Percentiles rank a stretch among this genome's conserved stretches.
Evolutionary conservation across 225 moss, liverwort and hornwort species (phyloP).

Genomic region (Bryoerythrophyllum caledonicum): DNA sequence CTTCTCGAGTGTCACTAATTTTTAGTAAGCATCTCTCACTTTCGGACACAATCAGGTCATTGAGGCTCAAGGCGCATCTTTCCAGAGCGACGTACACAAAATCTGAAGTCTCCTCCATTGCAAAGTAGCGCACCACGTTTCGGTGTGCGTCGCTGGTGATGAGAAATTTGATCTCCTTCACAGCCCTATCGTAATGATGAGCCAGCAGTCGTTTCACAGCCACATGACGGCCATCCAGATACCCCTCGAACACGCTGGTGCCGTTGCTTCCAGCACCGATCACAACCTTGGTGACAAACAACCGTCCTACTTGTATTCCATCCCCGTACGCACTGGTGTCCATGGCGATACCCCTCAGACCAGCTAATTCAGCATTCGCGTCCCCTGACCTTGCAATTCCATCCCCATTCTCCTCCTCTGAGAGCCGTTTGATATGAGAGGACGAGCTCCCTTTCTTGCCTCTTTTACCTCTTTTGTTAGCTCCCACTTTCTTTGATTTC

Average conservation of each 20-base stretch:
- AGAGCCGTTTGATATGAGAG: constrained; percentile 23
- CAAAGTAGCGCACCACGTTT: constrained; percentile 93
- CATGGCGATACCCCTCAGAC: constrained; percentile 25
- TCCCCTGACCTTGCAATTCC: constrained; percentile 25
- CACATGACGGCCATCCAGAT: constrained; percentile 80
- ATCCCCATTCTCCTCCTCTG: constrained; percentile 28
- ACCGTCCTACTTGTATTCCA: constrained; percentile 74
- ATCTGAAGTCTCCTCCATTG: constrained; percentile 80
- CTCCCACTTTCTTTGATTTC: constrained; percentile 40
- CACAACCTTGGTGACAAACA: constrained; percentile 76
- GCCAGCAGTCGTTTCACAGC: constrained; percentile 93
- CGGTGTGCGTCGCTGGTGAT: constrained; percentile 96
- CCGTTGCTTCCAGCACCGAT: constrained; percentile 96
- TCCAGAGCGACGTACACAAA: constrained; percentile 97
- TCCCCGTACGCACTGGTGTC: constrained; percentile 49
- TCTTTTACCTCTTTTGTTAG: constrained; percentile 40
- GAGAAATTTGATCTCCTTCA: constrained; percentile 86
- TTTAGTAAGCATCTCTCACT: constrained; percentile 40
- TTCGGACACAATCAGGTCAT: constrained; percentile 85
- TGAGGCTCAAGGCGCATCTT: constrained; percentile 80
- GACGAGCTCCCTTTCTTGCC: constrained; percentile 38
- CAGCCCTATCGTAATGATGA: constrained; percentile 84
- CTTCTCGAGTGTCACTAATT: constrained; percentile 37
- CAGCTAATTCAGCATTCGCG: constrained; percentile 28
- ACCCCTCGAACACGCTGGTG: constrained; percentile 92